Base-by-base conservation (phyloP, 176 grass and related monocot species). In the Cenchrus purpureus region DNA sequence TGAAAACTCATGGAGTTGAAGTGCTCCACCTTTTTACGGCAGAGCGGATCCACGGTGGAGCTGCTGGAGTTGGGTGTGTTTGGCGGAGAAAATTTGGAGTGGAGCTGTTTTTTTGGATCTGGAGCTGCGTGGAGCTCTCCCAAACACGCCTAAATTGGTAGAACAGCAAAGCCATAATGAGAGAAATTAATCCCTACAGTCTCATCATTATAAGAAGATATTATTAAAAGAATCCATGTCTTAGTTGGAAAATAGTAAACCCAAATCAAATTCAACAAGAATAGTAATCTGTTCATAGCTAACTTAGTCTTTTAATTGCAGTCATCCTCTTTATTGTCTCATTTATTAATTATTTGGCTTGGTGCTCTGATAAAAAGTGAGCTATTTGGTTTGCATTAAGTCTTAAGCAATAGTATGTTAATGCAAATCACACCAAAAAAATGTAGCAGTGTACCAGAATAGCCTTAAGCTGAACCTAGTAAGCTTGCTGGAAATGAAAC, bases 171-270 rank as follows among this genome's bases (percentile, higher is more conserved):
- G 46, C 1, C 20, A 60, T 60, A 19, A 60, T 60, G 58, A 22
- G 20, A 22, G 58, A 77, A 34, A 65, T 34, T 34, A 65, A 65
- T 34, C 64, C 45, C 2, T 29, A 31, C 14, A 52, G 4, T 52
- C 71, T 52, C n/a, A 28, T 31, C 22, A 73, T 16, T 51, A 8
- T 16, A 73, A 73, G 22, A 46, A 52, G 22, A 10, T 11, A 80
- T 60, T 60, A 32, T 9, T n/a, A 22, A 60, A 83, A n/a, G 62
- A 81, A 68, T 4, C 5, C 14, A 0, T 29, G 9, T 25, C 1
- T 12, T 82, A 10, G 19, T 54, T 68, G n/a, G 61, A n/a, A 89
- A 51, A 85, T 37, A 72, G 9, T 78, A 82, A 73, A 72, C 20
- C 28, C 57, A 58, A 84, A 10, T 42, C 7, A n/a, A 64, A 64